phyloP scores from a whole-genome alignment of 148 eudicot species.

The Camellia sinensis region DNA sequence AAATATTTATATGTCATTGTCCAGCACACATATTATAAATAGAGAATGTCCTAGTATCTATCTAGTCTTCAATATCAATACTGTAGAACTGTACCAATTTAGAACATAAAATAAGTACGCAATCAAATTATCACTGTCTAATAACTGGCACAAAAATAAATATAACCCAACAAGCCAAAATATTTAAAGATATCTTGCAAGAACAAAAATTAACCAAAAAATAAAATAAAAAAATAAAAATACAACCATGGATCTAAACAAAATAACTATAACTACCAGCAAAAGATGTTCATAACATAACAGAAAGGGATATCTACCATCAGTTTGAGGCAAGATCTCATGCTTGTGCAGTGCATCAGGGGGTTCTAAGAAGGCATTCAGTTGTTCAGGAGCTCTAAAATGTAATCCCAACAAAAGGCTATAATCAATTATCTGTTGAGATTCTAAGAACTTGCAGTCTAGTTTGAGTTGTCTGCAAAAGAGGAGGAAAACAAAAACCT shows the following conservation, averaged over 20 bases:
- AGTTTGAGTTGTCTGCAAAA: constrained; percentile 72
- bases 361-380: constrained; percentile 54
- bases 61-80: neutral
- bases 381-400: constrained; percentile 91
- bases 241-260: neutral
- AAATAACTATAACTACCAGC: constrained; percentile 7
- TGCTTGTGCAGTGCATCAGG: constrained; percentile 34
- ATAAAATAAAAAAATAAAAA: neutral
- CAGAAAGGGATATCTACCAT: constrained; percentile 30
- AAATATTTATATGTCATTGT: neutral
- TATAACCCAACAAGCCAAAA: neutral
- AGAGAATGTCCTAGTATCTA: neutral
- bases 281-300: neutral
- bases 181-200: neutral
- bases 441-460: constrained; percentile 78
- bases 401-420: constrained; percentile 87
- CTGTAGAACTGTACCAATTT: neutral
- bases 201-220: neutral
- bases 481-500: constrained; percentile 6
- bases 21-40: neutral
- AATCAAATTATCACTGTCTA: neutral
- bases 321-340: constrained; percentile 36
- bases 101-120: neutral
- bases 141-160: neutral
- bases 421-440: constrained; percentile 79